phyloP scores from a whole-genome alignment of 345 rosid species.

The Brassica carinata region DNA sequence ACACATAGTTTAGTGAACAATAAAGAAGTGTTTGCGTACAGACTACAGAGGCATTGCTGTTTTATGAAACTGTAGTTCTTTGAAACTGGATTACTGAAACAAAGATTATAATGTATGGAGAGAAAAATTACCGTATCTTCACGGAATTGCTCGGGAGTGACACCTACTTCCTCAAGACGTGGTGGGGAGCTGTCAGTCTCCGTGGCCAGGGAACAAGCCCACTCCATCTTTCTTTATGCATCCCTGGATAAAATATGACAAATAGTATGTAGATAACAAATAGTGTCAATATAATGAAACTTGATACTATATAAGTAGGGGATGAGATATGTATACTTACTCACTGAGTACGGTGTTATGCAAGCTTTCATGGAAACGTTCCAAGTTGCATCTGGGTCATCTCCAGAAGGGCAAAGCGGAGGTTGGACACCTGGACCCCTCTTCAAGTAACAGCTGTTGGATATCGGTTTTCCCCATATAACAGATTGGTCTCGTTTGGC shows the following conservation, averaged over 20 bases:
- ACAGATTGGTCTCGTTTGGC: constrained; percentile 83
- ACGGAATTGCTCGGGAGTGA: constrained; percentile 65
- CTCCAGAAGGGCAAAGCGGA: constrained; percentile 73
- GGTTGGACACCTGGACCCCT: constrained; percentile 68
- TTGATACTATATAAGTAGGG: neutral
- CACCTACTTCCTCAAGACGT: constrained; percentile 79
- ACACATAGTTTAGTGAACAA: constrained; percentile 11
- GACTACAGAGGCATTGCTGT: neutral
- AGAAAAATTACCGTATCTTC: constrained; percentile 66
- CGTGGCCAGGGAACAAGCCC: constrained; percentile 88
- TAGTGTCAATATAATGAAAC: neutral
- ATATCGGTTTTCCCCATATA: constrained; percentile 85
- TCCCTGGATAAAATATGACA: constrained; percentile 45
- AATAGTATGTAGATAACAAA: neutral
- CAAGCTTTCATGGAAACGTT: constrained; percentile 88
- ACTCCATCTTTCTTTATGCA: constrained; percentile 83
- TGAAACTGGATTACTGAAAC: neutral
- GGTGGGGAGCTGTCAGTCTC: constrained; percentile 77
- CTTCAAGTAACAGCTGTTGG: constrained; percentile 84
- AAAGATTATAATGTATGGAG: neutral
- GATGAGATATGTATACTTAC: constrained; percentile 51
- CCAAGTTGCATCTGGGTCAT: constrained; percentile 90
- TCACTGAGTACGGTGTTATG: constrained; percentile 75
- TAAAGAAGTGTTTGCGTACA: neutral
- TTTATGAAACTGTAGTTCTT: neutral